Base-by-base conservation (phyloP, 73 alveolate genomes). In the Paramecium sexaurelia region DNA sequence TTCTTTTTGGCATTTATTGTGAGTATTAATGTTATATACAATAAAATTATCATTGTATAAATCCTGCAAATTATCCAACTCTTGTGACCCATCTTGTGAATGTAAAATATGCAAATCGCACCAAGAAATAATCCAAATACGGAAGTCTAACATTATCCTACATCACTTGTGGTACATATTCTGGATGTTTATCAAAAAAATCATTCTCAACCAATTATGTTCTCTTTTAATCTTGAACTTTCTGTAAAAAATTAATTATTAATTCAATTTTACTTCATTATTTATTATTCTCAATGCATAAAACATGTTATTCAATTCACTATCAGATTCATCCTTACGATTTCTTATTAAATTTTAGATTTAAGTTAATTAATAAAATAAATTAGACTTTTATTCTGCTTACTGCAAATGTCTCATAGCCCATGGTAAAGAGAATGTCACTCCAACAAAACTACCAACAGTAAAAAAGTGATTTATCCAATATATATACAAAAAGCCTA, bases 381-480 rank as follows among this genome's bases (percentile, higher is more conserved):
- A n/a, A 73, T 27, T 24, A 13, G 40, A 24, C 20, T 33, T 17
- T 17, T 13, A 10, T 20, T 78, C 71, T 36, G 33, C 27, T 78
- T 78, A 17, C 5, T 43, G 20, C 1, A 71, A 5, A 35, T 71
- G 56, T 27, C 56, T 37, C 22, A 40, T 22, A 1, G 90, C 90
- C 90, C 90, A 78, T 41, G 68, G 68, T 40, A 78, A 43, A 22
- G 24, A 29, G 20, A 45, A 10, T 7, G 75, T 13, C 39, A 78
- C 55, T 39, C 90, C 90, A 78, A 78, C 22, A 45, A 78, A 78
- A 19, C 61, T 29, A 7, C 75, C 40, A 24, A 78, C 51, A 78
- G 90, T 39, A 43, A 78, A 78, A 32, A 78, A 78, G 41, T 78
- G 90, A 78, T 78, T 78, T 9, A 78, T 78, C 90, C 90, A 78